Base-by-base conservation (phyloP, 2,329 filamentous ascomycete species). In the Colletotrichum godetiae region DNA sequence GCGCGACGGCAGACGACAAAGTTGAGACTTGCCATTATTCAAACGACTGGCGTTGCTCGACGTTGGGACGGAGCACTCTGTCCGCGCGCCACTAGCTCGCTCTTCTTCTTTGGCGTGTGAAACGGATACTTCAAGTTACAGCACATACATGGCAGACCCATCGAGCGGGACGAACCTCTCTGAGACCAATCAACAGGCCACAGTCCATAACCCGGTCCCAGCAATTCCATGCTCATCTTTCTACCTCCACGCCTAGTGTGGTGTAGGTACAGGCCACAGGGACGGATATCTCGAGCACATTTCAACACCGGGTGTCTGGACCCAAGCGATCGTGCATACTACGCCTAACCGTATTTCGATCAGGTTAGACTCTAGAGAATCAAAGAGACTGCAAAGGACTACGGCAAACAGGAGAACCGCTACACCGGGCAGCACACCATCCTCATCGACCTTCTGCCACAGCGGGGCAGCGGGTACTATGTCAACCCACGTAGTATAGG, bases 101-200 rank as follows among this genome's bases (percentile, higher is more conserved):
- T 37, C 31, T 3, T 57, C 15, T 33, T 6, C 19, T 33, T 42
- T 55, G 46, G 59, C 29, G 59, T 42, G 60, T 73, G 71, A 73
- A 74, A 72, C 62, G n/a, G 53, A 67, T 55, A 72, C 62, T 15
- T 67, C 13, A 22, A 29, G 33, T 24, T 68, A 72, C 68, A 55
- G 19, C 13, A 12, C 11, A 2, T 31, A 13, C 52, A 22, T 24
- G 56, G 22, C 56, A 57, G 2, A 52, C 42, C 62, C 49, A 31
- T 27, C 46, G 12, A 46, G 63, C 55, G 59, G 58, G 71, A 73
- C 33, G 71, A 73, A 73, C 71, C 42, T n/a, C 60, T 33, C 46
- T 46, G 22, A 15, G 37, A n/a, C 69, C 69, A 59, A 63, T 67
- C 63, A 68, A 35, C 12, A 19, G 29, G 15, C 24, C 35, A 27